A percentile compares a stretch with the other conserved stretches of the same genome.
phyloP scores from a whole-genome alignment of 805 yeast genomes.

The Metschnikowia borealis region DNA sequence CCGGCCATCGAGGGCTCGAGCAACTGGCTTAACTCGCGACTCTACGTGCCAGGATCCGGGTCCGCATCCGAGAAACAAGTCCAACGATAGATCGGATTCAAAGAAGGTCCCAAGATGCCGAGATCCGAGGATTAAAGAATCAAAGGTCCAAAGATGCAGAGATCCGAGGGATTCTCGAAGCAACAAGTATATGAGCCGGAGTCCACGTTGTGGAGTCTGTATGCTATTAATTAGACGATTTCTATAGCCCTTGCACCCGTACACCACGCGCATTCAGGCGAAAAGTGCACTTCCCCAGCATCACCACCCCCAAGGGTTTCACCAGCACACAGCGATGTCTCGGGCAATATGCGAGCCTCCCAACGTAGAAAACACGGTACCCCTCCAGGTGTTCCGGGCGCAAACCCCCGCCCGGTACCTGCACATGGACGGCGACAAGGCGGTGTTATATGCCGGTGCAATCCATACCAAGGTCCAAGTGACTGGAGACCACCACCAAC shows the following conservation, averaged over 20 bases:
- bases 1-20: too few relatives aligned
- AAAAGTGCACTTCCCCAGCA: background rate
- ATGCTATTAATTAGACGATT: background rate
- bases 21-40: too few relatives aligned
- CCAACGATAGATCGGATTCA: too few relatives aligned
- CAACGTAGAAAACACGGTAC: conserved; percentile 40
- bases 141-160: too few relatives aligned
- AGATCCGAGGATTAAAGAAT: too few relatives aligned
- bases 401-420: conserved; percentile 39
- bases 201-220: background rate
- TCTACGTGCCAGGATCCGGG: too few relatives aligned
- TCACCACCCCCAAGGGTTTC: background rate
- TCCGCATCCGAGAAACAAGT: too few relatives aligned
- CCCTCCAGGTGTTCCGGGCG: conserved; percentile 27
- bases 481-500: background rate
- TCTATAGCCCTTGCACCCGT: background rate
- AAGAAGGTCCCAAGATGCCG: too few relatives aligned
- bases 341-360: conserved; percentile 27
- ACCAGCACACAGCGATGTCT: background rate
- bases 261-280: conserved; percentile 2
- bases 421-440: conserved; percentile 34
- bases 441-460: conserved; percentile 41
- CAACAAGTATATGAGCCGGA: too few relatives aligned
- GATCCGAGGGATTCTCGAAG: too few relatives aligned
- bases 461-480: conserved; percentile 7